phyloP scores from a whole-genome alignment of 2,329 filamentous ascomycete species.

The Helotiales sp. region DNA sequence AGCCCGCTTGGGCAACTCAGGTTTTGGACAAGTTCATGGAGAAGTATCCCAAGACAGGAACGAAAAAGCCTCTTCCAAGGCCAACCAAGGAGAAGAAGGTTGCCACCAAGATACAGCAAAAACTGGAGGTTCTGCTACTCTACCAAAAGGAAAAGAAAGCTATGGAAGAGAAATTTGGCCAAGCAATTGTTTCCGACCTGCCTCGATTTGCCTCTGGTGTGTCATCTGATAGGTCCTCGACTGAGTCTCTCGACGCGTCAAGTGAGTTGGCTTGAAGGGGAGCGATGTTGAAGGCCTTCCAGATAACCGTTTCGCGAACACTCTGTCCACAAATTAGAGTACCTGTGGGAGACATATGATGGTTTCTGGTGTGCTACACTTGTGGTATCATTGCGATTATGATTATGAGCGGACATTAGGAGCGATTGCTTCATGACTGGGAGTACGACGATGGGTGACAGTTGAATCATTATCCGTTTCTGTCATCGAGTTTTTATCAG shows the following conservation, averaged over 20 bases:
- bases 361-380: neutral
- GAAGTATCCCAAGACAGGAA: conserved; percentile 43
- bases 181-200: neutral
- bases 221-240: neutral
- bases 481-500: neutral
- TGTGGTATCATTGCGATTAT: neutral
- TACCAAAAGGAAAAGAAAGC: conserved; percentile 19
- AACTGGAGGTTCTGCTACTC: conserved; percentile 16
- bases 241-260: neutral
- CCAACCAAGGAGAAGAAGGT: conserved; percentile 2
- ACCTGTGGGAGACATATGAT: neutral
- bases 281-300: neutral
- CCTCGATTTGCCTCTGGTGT: neutral
- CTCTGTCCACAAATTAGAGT: neutral
- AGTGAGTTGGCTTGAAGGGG: neutral
- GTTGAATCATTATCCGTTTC: neutral
- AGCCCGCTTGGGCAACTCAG: conserved; percentile 32
- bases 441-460: neutral
- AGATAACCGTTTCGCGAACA: neutral
- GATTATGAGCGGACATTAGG: neutral
- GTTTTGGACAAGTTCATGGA: conserved; percentile 36
- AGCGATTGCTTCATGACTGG: neutral
- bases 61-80: conserved; percentile 6
- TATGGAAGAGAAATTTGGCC: conserved; percentile 2
- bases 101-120: conserved; percentile 18